Conservation (phyloP, 106 monocot species). For the Dendrobium chrysotoxum region DNA sequence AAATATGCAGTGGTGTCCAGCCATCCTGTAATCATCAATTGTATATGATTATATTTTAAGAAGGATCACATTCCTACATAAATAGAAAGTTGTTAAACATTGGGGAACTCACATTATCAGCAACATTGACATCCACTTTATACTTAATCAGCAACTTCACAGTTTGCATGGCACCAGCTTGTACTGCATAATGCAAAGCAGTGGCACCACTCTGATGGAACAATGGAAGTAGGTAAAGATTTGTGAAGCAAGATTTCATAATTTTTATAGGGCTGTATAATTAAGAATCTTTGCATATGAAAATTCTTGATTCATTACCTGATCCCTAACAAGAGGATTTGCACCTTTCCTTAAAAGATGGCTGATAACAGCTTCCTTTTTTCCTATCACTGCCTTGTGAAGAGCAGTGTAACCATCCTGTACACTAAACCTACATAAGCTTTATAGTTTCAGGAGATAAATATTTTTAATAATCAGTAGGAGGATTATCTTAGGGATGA, state of each 20-base stretch:
- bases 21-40: conserved; percentile 55
- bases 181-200: conserved; percentile 84
- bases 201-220: conserved; percentile 74
- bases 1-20: conserved; percentile 90
- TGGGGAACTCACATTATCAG: conserved; percentile 68
- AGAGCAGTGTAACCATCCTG: conserved; percentile 93
- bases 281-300: neutral
- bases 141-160: conserved; percentile 90
- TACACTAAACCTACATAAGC: conserved; percentile 34
- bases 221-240: neutral
- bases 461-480: neutral
- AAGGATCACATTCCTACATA: neutral
- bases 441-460: conserved; percentile 17
- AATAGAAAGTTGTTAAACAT: conserved; percentile 4
- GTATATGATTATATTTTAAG: conserved; percentile 3
- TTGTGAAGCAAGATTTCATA: neutral
- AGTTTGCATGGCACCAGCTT: conserved; percentile 93
- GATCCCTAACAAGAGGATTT: conserved; percentile 74
- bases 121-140: conserved; percentile 86
- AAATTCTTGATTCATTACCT: conserved; percentile 30
- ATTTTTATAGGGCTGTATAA: neutral
- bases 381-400: conserved; percentile 84
- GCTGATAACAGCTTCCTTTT: conserved; percentile 92
- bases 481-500: neutral
- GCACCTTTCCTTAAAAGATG: conserved; percentile 90